phyloP scores from a whole-genome alignment of 176 grass and related monocot species.

The Leersia perrieri region DNA sequence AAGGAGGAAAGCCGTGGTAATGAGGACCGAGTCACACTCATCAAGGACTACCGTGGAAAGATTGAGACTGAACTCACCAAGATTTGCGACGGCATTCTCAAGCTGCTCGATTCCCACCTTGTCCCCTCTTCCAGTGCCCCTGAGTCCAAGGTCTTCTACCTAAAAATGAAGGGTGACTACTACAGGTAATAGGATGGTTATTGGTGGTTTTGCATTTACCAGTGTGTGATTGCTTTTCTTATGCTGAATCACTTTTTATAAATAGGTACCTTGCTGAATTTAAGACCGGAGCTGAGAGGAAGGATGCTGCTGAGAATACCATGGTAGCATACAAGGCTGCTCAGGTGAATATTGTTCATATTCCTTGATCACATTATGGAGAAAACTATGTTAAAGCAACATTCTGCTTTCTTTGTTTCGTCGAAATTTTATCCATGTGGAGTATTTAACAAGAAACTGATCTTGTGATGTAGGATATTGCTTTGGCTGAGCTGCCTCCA shows the following conservation, averaged over 20 bases:
- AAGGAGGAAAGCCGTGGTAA: conserved; percentile 86
- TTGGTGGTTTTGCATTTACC: neutral
- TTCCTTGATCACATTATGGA: neutral
- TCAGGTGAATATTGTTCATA: conserved; percentile 39
- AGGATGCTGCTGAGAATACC: conserved; percentile 78
- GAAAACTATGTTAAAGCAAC: neutral
- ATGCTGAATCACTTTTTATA: conserved; percentile 29
- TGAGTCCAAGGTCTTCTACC: conserved; percentile 92
- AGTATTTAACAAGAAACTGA: neutral
- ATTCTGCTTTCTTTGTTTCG: neutral
- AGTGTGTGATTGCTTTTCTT: neutral
- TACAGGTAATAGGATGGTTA: conserved; percentile 55
- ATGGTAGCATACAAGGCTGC: conserved; percentile 82
- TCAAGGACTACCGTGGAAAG: conserved; percentile 76
- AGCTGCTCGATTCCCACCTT: conserved; percentile 75
- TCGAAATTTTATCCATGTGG: neutral
- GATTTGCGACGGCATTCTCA: conserved; percentile 77
- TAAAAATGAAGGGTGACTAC: conserved; percentile 98
- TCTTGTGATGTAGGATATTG: conserved; percentile 58
- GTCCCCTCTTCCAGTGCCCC: conserved; percentile 66
- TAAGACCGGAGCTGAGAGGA: conserved; percentile 70
- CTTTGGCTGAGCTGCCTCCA: conserved; percentile 67
- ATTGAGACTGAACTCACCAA: conserved; percentile 77
- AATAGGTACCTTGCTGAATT: conserved; percentile 89
- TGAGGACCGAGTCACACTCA: conserved; percentile 61